Evolutionary conservation across 805 yeast species (phyloP).

Genomic region (Brettanomyces bruxellensis): DNA sequence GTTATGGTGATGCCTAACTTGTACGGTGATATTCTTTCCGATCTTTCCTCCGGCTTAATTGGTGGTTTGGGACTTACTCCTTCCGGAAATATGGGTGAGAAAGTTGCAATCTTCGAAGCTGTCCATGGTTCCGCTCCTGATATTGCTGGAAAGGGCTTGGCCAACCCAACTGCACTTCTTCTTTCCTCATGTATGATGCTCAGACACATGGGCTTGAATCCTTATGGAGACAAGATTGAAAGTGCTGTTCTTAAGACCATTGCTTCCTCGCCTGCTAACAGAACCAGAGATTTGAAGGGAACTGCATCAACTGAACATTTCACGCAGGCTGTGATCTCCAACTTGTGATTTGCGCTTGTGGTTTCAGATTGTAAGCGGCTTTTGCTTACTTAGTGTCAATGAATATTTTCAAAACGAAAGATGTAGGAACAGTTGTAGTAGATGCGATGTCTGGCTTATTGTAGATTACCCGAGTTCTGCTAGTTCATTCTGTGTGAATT

Average conservation of each 20-base stretch:
- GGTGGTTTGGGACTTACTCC: constrained; percentile 99
- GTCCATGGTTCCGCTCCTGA: constrained; percentile 99
- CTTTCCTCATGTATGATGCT: constrained; percentile 98
- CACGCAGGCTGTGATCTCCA: constrained; percentile 82
- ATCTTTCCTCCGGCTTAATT: constrained; percentile 92
- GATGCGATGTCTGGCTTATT: too few relatives aligned
- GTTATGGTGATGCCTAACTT: constrained; percentile 98
- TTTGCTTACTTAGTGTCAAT: too few relatives aligned
- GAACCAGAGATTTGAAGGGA: constrained; percentile 96
- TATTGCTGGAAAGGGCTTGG: constrained; percentile 97
- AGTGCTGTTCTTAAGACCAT: constrained; percentile 79
- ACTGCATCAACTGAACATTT: constrained; percentile 80
- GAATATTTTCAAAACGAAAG: too few relatives aligned
- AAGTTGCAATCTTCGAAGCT: constrained; percentile 96
- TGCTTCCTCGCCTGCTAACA: constrained; percentile 92
- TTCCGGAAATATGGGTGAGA: constrained; percentile 98
- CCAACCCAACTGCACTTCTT: constrained; percentile 97
- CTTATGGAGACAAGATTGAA: constrained; percentile 79
- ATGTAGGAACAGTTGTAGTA: too few relatives aligned
- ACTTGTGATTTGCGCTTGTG: constrained; percentile 35
- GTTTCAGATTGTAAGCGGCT: background rate
- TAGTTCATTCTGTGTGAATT: too few relatives aligned
- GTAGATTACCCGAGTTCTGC: too few relatives aligned
- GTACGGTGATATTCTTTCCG: constrained; percentile 98
- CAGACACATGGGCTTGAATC: constrained; percentile 90